phyloP scores from a whole-genome alignment of 169 alveolate genomes.

The Plasmodium vivax region DNA sequence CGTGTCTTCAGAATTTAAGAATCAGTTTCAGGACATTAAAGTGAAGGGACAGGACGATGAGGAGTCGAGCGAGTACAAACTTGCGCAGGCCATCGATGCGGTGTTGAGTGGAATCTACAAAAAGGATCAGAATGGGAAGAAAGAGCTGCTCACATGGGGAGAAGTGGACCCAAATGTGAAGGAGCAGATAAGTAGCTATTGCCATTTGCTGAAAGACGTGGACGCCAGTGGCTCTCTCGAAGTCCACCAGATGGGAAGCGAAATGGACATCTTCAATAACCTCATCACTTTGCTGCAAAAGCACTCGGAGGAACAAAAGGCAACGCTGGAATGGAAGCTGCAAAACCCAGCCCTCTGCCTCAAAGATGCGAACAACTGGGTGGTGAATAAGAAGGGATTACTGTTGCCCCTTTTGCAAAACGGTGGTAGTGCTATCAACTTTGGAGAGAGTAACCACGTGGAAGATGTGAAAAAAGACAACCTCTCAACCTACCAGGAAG shows the following conservation, averaged over 20 bases:
- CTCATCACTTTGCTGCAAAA: background rate
- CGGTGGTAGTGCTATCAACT: background rate
- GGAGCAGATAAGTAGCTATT: background rate
- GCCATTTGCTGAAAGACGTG: background rate
- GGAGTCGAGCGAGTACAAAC: background rate
- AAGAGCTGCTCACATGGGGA: background rate
- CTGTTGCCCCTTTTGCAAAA: background rate
- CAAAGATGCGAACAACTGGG: background rate
- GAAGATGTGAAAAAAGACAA: background rate
- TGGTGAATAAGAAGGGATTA: background rate
- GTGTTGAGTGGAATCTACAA: background rate
- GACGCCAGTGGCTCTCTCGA: conserved; percentile 12
- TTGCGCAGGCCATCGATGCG: background rate
- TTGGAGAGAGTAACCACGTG: background rate
- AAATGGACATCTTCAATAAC: background rate
- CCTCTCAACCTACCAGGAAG: background rate
- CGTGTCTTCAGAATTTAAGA: background rate
- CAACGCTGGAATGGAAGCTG: background rate
- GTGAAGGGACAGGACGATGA: conserved; percentile 15
- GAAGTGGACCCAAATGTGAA: background rate
- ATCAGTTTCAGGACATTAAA: background rate
- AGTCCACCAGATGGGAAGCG: background rate
- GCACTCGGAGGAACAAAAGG: background rate
- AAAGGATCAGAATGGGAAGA: background rate
- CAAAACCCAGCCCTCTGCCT: conserved; percentile 1